Evolutionary conservation across 306 rosid genomes (phyloP).

Genomic region (Pterocarpus macrocarpus): DNA sequence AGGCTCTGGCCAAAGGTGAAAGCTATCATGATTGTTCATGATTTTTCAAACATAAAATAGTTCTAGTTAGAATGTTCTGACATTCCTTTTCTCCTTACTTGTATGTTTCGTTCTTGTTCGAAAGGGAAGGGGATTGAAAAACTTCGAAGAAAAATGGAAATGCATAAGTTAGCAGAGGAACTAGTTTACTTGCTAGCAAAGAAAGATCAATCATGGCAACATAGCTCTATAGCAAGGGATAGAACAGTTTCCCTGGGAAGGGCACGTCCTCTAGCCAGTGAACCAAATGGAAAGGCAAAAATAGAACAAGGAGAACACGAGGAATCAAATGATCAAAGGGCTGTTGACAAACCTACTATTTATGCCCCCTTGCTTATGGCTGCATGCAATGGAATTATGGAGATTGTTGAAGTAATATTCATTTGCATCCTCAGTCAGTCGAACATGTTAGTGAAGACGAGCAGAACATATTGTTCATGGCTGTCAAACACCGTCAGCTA

Average conservation of each 20-base stretch:
- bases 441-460: too few species aligned
- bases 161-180: slow-evolving; percentile 44
- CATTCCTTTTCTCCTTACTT: background rate
- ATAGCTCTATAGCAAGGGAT: slow-evolving; percentile 6
- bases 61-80: slow-evolving; percentile 10
- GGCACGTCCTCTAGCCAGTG: background rate
- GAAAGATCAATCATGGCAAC: slow-evolving; percentile 48
- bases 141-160: slow-evolving; percentile 51
- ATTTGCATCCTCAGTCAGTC: too few species aligned
- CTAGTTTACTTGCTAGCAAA: slow-evolving; percentile 46
- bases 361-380: too few species aligned
- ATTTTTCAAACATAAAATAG: background rate
- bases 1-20: slow-evolving; percentile 48
- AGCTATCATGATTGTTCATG: slow-evolving; percentile 1
- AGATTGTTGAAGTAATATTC: too few species aligned
- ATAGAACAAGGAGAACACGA: background rate
- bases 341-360: too few species aligned
- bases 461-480: too few species aligned
- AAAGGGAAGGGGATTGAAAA: slow-evolving; percentile 52
- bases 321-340: background rate
- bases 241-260: slow-evolving; percentile 46
- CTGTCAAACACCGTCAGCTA: too few species aligned
- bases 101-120: slow-evolving; percentile 15
- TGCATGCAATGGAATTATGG: too few species aligned
- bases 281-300: background rate